Percentiles rank a stretch among this genome's conserved stretches.
Evolutionary conservation across 106 monocot genomes (phyloP).

Genomic region (Platanthera guangdongensis): DNA sequence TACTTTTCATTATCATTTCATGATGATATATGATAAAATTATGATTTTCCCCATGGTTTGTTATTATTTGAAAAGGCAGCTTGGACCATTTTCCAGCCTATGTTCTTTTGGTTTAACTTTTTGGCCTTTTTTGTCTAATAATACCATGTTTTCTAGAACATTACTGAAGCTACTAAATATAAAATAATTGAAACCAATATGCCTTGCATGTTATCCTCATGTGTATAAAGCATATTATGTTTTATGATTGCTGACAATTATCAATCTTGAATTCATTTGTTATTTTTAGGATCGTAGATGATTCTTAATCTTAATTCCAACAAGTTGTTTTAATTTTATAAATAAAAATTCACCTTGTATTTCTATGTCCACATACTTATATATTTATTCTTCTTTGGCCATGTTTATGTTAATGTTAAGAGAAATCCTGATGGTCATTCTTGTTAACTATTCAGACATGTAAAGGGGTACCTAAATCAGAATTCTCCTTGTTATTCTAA

Average conservation of each 20-base stretch:
- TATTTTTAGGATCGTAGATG: neutral
- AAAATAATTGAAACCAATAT: neutral
- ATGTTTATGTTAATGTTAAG: too few species aligned
- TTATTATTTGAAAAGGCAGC: neutral
- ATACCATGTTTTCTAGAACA: neutral
- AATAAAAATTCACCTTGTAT: neutral
- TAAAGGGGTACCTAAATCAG: too few species aligned
- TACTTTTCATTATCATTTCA: slow-evolving; percentile 18
- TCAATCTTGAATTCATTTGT: neutral
- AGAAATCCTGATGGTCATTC: too few species aligned
- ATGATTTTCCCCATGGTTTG: neutral
- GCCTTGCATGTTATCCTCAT: neutral
- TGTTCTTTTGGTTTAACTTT: too few species aligned
- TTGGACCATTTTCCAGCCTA: neutral
- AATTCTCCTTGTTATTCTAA: too few species aligned
- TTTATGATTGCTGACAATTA: neutral
- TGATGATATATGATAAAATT: neutral
- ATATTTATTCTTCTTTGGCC: too few species aligned
- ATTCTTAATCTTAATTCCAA: neutral
- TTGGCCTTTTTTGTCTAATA: neutral
- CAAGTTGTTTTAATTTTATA: neutral
- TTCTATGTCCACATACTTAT: too few species aligned
- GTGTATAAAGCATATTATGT: neutral
- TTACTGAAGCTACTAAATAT: neutral
- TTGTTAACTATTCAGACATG: too few species aligned